Evolutionary conservation across 169 alveolate species (phyloP).

Genomic region (Miamiensis avidus): DNA sequence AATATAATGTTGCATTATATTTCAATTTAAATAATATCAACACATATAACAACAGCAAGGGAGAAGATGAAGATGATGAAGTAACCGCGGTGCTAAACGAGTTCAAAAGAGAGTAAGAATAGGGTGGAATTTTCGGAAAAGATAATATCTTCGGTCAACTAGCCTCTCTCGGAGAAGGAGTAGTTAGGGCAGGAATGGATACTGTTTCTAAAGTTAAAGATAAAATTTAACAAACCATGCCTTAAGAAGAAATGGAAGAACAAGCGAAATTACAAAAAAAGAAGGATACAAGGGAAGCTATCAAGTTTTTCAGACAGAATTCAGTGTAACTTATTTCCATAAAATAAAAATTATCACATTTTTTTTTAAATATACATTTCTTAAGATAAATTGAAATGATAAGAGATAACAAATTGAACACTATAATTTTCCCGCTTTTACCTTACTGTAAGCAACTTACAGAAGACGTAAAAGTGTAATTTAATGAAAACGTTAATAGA

Average conservation of each 20-base stretch:
- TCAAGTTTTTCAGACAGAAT: conserved; percentile 29
- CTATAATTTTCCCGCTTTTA: conserved; percentile 49
- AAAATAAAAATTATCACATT: no score
- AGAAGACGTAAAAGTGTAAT: conserved; percentile 58
- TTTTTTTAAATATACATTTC: no score
- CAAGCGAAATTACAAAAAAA: conserved; percentile 15
- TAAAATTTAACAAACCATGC: no score
- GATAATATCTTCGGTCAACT: conserved; percentile 12
- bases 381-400: conserved; percentile 38
- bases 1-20: no score
- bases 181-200: not conserved
- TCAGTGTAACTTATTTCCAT: no score
- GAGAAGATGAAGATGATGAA: conserved; percentile 42
- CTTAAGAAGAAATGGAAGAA: conserved; percentile 17
- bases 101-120: conserved; percentile 19
- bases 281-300: conserved; percentile 21
- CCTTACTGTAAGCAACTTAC: conserved; percentile 63
- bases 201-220: conserved; percentile 7
- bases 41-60: conserved; percentile 14
- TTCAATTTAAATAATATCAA: no score
- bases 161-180: not conserved
- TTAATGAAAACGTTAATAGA: conserved; percentile 52
- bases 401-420: conserved; percentile 32
- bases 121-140: conserved; percentile 7
- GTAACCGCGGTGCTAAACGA: conserved; percentile 23